These are phyloP conservation scores for Colletotrichum sp. DNA, from an alignment of 2,329 filamentous ascomycete genomes.

Conservation along the genomic window DNA sequence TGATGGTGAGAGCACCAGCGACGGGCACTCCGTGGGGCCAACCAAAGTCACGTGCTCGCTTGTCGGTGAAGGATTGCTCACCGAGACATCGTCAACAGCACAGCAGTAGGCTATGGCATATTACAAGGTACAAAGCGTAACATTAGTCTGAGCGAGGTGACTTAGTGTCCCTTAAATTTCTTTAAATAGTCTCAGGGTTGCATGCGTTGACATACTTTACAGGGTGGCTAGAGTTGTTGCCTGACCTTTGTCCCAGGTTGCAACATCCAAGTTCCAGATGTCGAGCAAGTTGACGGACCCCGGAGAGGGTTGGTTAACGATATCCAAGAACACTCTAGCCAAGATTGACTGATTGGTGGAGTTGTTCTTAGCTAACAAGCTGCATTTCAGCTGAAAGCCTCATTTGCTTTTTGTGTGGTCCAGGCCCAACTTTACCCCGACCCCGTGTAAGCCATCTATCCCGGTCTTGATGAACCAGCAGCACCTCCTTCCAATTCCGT, in stretches of 20 bases:
- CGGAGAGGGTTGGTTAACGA: neutral
- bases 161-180: neutral
- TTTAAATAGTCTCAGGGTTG: neutral
- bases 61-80: conserved; percentile 7
- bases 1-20: neutral
- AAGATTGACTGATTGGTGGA: neutral
- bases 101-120: neutral
- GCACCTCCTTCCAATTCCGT: neutral
- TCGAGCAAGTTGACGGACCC: neutral
- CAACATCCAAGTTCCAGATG: neutral
- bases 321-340: neutral
- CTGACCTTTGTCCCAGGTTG: neutral
- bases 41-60: conserved; percentile 16
- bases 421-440: neutral
- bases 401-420: neutral
- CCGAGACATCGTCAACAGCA: conserved; percentile 7
- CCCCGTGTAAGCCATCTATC: neutral
- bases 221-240: neutral
- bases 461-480: neutral
- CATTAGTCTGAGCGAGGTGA: neutral
- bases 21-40: neutral
- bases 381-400: conserved; percentile 11
- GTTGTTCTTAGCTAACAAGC: neutral
- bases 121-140: neutral
- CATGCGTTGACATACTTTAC: neutral